These are phyloP conservation scores for Populus nigra DNA, from an alignment of 345 rosid genomes.

Conservation along the genomic window DNA sequence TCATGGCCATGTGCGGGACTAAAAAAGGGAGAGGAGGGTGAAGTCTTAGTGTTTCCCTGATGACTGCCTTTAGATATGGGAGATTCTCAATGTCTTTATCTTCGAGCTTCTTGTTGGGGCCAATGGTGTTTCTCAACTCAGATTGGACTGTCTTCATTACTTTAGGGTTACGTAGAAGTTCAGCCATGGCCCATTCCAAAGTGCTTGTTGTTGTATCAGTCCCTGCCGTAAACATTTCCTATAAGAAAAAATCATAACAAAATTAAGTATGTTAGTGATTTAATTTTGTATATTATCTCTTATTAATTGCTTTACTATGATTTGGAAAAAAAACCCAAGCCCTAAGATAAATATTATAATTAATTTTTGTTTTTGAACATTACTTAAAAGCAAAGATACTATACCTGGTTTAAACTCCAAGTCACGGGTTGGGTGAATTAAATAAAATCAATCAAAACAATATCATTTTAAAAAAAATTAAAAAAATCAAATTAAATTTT, in stretches of 20 bases:
- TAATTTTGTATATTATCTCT: background rate
- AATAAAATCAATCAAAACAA: too few relatives aligned
- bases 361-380: too few relatives aligned
- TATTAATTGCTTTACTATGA: background rate
- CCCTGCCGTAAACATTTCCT: slow-evolving; percentile 87
- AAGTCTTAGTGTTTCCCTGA: slow-evolving; percentile 70
- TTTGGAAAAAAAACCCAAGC: too few relatives aligned
- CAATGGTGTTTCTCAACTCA: slow-evolving; percentile 44
- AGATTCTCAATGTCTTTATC: slow-evolving; percentile 58
- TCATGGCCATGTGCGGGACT: slow-evolving; percentile 81
- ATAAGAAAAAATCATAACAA: background rate
- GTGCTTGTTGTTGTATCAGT: slow-evolving; percentile 88
- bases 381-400: too few relatives aligned
- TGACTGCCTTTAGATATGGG: slow-evolving; percentile 63
- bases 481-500: too few relatives aligned
- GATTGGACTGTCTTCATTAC: slow-evolving; percentile 45
- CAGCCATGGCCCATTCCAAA: slow-evolving; percentile 87
- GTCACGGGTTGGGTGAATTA: too few relatives aligned
- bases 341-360: too few relatives aligned
- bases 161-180: slow-evolving; percentile 57
- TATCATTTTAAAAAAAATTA: too few relatives aligned
- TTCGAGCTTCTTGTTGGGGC: slow-evolving; percentile 37
- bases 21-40: slow-evolving; percentile 80
- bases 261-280: background rate
- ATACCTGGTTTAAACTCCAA: too few relatives aligned